Base-by-base conservation (phyloP, 1,284 basidiomycete genomes). In the Ganoderma multipileum region DNA sequence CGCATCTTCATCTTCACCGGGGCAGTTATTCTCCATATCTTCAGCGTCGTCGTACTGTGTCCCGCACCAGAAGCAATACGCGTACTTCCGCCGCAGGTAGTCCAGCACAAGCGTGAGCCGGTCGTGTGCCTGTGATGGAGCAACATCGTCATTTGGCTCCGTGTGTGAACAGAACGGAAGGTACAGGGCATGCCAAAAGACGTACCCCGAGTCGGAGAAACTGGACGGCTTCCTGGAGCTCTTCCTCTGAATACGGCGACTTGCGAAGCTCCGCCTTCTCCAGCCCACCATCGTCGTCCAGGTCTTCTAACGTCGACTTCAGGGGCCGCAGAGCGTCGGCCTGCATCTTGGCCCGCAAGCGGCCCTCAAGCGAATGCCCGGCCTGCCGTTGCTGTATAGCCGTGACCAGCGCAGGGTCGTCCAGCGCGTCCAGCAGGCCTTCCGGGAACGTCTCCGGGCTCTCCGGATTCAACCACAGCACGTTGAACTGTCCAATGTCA, bases 11-110 rank as follows among this genome's bases (percentile, higher is more conserved):
- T 88, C 86, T 44, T 82, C 77, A 2, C 95, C 94, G 3, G 94
- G 94, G 79, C 94, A 96, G 65, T 90, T 84, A 52, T 76, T 78
- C 65, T 81, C 81, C 82, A 96, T 81, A 65, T 94, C 91, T 33
- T 87, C 85, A 14, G 80, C 77, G 71, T 85, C 82, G 23, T 86
- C 83, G 77, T 95, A 96, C 74, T 89, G 85, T 7, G 90, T 87
- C 11, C 95, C 94, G 77, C 95, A 96, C 92, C 93, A 96, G 79
- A 95, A 94, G 77, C 95, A 96, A 78, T 95, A 95, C 20, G 83
- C 78, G 77, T 92, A 87, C 71, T 84, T 85, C 55, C 86, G 82
- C 41, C 95, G 90, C 50, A 96, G 84, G 78, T 96, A 95, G 9
- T 86, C 80, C 38, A 95, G 81, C 18, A 95, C 89, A 63, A 90